Conservation (phyloP, 805 yeast genomes). For the Lachancea thermotolerans region DNA sequence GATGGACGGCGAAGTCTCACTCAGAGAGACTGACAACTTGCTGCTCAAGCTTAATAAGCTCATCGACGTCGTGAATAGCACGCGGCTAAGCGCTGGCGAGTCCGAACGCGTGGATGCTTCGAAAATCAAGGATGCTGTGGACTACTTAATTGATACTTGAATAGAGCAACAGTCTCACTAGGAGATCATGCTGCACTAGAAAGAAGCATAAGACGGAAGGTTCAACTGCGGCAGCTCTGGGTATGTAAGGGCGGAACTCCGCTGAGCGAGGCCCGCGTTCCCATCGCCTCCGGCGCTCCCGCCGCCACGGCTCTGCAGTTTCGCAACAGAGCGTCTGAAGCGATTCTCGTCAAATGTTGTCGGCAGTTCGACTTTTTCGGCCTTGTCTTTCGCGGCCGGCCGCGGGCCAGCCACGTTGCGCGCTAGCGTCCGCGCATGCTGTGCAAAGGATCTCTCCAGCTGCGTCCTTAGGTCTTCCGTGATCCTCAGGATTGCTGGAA, state of each 20-base stretch:
- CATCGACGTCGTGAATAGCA: neutral
- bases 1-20: slow-evolving; percentile 5
- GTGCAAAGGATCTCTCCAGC: slow-evolving; percentile 18
- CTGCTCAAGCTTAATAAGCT: slow-evolving; percentile 3
- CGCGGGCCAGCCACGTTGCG: slow-evolving; percentile 22
- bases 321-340: slow-evolving; percentile 22
- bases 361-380: slow-evolving; percentile 13
- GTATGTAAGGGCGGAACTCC: slow-evolving; percentile 9
- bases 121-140: slow-evolving; percentile 4
- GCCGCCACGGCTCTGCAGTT: slow-evolving; percentile 2
- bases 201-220: slow-evolving; percentile 3
- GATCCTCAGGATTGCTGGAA: slow-evolving; percentile 27
- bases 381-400: neutral
- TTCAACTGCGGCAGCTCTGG: slow-evolving; percentile 25
- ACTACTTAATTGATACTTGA: slow-evolving; percentile 6
- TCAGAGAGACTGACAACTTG: slow-evolving; percentile 3
- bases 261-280: neutral
- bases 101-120: neutral
- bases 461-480: slow-evolving; percentile 24
- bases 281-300: neutral
- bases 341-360: slow-evolving; percentile 23
- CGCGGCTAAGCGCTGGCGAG: neutral
- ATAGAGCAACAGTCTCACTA: neutral
- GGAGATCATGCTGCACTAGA: neutral
- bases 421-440: slow-evolving; percentile 23